These are phyloP conservation scores for Mortierella sp. DNA, from an alignment of 371 early-diverging fungal species.

Conservation along the genomic window DNA sequence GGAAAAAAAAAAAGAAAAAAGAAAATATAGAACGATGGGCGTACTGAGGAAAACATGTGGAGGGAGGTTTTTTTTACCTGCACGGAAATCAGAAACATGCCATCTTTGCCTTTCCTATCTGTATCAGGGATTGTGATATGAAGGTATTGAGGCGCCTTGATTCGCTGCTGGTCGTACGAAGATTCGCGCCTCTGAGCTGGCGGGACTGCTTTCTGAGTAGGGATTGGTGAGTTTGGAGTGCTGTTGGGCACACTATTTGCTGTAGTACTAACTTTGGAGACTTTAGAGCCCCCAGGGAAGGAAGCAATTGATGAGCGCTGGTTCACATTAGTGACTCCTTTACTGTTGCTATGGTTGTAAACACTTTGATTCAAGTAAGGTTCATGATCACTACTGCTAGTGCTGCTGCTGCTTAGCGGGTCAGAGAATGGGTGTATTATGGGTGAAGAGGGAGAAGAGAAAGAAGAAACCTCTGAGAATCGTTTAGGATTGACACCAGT, in stretches of 20 bases:
- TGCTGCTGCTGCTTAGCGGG: conserved; percentile 21
- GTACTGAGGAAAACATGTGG: background rate
- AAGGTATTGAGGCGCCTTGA: conserved; percentile 49
- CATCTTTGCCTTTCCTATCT: conserved; percentile 44
- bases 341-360: background rate
- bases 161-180: conserved; percentile 49
- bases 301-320: conserved; percentile 15
- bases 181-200: conserved; percentile 30
- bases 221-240: conserved; percentile 12
- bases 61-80: conserved; percentile 22
- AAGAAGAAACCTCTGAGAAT: conserved; percentile 17
- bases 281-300: background rate
- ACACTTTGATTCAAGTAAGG: conserved; percentile 1
- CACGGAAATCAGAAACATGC: conserved; percentile 47
- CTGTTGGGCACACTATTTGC: conserved; percentile 13
- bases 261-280: background rate
- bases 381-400: conserved; percentile 9
- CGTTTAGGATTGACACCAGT: conserved; percentile 6
- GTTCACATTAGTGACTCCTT: background rate
- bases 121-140: conserved; percentile 51
- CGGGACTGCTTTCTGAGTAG: conserved; percentile 12
- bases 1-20: background rate
- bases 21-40: background rate
- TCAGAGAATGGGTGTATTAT: conserved; percentile 27
- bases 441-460: conserved; percentile 31